Percentiles rank a stretch among this genome's conserved stretches.
Evolutionary conservation across 257 asterid genomes (phyloP).

Genomic region (Rauvolfia tetraphylla): DNA sequence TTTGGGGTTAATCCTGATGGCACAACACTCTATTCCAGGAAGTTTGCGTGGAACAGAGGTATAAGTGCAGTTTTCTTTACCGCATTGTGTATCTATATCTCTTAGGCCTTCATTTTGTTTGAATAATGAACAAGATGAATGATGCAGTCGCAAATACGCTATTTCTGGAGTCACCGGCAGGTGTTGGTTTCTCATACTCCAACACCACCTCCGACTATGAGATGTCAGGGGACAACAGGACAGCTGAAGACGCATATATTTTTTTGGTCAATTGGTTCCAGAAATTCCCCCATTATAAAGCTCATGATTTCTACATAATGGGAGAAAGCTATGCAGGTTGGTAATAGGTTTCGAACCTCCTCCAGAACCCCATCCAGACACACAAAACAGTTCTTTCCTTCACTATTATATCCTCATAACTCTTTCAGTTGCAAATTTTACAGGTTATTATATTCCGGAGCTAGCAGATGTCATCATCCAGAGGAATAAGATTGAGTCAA

Average conservation of each 20-base stretch:
- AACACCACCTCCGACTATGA: slow-evolving; percentile 32
- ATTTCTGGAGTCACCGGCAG: slow-evolving; percentile 47
- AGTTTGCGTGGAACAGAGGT: slow-evolving; percentile 42
- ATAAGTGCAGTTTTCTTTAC: background rate
- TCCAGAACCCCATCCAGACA: too few species aligned
- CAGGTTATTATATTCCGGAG: slow-evolving; percentile 41
- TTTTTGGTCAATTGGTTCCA: slow-evolving; percentile 41
- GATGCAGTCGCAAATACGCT: slow-evolving; percentile 36
- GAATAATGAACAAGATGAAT: background rate
- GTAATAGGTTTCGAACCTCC: background rate
- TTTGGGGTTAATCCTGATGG: slow-evolving; percentile 43
- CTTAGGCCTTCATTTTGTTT: background rate
- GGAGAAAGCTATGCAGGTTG: slow-evolving; percentile 55
- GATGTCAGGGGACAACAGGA: slow-evolving; percentile 32
- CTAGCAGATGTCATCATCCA: slow-evolving; percentile 35
- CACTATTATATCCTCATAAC: background rate
- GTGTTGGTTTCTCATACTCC: slow-evolving; percentile 46
- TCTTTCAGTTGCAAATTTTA: background rate
- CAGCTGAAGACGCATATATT: slow-evolving; percentile 35
- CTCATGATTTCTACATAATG: slow-evolving; percentile 28
- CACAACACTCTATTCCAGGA: slow-evolving; percentile 34
- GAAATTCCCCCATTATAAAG: slow-evolving; percentile 34
- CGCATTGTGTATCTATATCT: background rate
- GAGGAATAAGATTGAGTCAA: slow-evolving; percentile 17
- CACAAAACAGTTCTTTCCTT: too few species aligned